Evolutionary conservation across 352 stramenopile genomes (phyloP), one percentile per base, ranked within the genome.

Genomic region (Phytopythium oedochilum): DNA sequence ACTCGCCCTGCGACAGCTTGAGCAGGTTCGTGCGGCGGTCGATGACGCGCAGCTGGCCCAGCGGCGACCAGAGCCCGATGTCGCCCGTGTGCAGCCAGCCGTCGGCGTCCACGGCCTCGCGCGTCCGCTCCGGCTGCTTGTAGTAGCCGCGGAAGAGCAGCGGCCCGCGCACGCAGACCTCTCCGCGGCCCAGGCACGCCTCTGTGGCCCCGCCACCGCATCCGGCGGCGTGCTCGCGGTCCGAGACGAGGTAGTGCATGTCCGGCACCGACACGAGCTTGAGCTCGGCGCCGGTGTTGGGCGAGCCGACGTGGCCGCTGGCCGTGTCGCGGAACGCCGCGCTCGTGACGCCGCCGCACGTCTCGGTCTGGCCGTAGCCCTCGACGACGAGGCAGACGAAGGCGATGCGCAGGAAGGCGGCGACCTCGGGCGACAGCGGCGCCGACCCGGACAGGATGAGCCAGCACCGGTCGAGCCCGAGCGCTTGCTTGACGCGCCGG

Each of bases 81-180:
- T 99, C 97, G 47, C 97, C 96, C 2, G 96, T 99, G 70, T 98
- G 94, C 54, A 99, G 97, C 88, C 91, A 99, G 9, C 95, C 96
- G 9, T 88, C 88, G 23, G 61, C 66, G 57, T 98, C 94, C 40
- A 99, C 74, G 14, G 83, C 91, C 62, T 98, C 91, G 1, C 65
- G 60, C 0, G 94, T 99, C 44, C 96, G 96, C 48, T 97, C 89
- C 2, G 84, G 78, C 61, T 98, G 88, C 54, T 97, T 98, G 73
- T 94, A 98, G 73, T 99, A 99, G 2, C 96, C 94, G 43, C 71
- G 71, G 46, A 96, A 94, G 26, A 98, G 61, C 55, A 92, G 80
- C 1, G 74, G 70, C 5, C 94, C 94, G 23, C 82, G 91, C 11
- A 89, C 59, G 59, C 73, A 88, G 22, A 91, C 78, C 61, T 91